Percentiles rank a stretch among this genome's conserved stretches.
Evolutionary conservation across 495 filamentous ascomycete genomes (phyloP).

Genomic region (Collariella sp.): DNA sequence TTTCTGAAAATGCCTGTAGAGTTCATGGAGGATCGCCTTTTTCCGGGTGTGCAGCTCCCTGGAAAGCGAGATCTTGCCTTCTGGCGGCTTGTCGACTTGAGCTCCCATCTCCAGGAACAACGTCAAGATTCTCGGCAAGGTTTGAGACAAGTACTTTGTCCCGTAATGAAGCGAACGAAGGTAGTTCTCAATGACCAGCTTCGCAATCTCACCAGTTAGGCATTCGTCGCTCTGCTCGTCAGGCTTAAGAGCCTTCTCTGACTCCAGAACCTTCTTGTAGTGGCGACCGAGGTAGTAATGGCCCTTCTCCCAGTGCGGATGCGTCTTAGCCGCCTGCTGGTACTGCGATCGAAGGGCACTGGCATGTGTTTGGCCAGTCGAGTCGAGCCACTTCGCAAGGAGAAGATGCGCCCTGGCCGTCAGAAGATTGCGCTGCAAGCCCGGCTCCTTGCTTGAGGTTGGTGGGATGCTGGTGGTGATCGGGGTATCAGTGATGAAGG

Average conservation of each 20-base stretch:
- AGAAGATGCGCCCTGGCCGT: constrained; percentile 66
- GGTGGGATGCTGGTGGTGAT: constrained; percentile 35
- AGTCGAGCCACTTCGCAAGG: constrained; percentile 93
- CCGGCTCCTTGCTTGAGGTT: constrained; percentile 35
- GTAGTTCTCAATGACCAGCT: constrained; percentile 88
- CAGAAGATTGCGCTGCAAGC: constrained; percentile 45
- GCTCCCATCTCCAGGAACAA: constrained; percentile 89
- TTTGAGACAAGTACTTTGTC: constrained; percentile 91
- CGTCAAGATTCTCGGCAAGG: constrained; percentile 79
- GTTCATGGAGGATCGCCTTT: constrained; percentile 55
- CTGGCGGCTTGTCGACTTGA: constrained; percentile 56
- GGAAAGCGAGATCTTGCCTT: constrained; percentile 54
- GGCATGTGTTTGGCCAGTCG: constrained; percentile 80
- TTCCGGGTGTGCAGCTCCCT: constrained; percentile 50
- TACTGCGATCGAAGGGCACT: constrained; percentile 69
- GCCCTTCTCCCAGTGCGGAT: constrained; percentile 81
- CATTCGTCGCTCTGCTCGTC: constrained; percentile 51
- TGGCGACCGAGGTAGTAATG: constrained; percentile 95
- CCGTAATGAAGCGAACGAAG: constrained; percentile 77
- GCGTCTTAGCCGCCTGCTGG: constrained; percentile 55
- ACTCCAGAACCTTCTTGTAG: constrained; percentile 93
- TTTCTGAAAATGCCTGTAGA: constrained; percentile 66
- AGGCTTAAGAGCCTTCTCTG: constrained; percentile 67
- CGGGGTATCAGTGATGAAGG: constrained; percentile 40
- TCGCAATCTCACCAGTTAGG: constrained; percentile 69